Percentiles rank a stretch among this genome's conserved stretches.
Conservation (phyloP, 2,329 filamentous ascomycete species). For the Phialemonium atrogriseum region DNA sequence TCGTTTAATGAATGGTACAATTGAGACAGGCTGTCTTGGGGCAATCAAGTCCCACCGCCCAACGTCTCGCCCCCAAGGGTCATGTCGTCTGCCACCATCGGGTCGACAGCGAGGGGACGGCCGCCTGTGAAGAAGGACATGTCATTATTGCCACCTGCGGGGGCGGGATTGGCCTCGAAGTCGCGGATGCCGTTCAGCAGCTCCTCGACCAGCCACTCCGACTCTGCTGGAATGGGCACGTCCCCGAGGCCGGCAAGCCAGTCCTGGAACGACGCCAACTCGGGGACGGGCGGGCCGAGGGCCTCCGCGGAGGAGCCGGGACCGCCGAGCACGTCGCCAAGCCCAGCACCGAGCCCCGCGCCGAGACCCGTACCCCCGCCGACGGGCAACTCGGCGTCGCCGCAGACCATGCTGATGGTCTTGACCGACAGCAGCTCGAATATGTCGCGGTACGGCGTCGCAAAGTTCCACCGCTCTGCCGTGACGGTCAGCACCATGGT, state of each 20-base stretch:
- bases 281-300: background rate
- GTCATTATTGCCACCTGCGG: too few relatives aligned
- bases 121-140: too few relatives aligned
- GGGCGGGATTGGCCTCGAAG: slow-evolving; percentile 3
- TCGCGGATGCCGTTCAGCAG: slow-evolving; percentile 10
- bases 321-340: background rate
- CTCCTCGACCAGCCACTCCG: slow-evolving; percentile 14
- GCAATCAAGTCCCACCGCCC: too few relatives aligned
- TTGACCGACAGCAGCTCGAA: slow-evolving; percentile 20
- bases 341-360: background rate
- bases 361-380: background rate
- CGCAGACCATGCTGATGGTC: slow-evolving; percentile 19
- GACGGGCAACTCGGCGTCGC: slow-evolving; percentile 3
- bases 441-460: slow-evolving; percentile 22
- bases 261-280: slow-evolving; percentile 9
- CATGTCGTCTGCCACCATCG: too few relatives aligned
- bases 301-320: background rate
- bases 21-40: too few relatives aligned
- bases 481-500: slow-evolving; percentile 25
- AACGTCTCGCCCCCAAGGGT: too few relatives aligned
- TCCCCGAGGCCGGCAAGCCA: slow-evolving; percentile 13
- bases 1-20: too few relatives aligned
- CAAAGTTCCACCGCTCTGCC: slow-evolving; percentile 23
- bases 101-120: too few relatives aligned
- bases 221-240: slow-evolving; percentile 9